Base-by-base conservation (phyloP, 2,329 filamentous ascomycete species). In the Beauveria varroae region DNA sequence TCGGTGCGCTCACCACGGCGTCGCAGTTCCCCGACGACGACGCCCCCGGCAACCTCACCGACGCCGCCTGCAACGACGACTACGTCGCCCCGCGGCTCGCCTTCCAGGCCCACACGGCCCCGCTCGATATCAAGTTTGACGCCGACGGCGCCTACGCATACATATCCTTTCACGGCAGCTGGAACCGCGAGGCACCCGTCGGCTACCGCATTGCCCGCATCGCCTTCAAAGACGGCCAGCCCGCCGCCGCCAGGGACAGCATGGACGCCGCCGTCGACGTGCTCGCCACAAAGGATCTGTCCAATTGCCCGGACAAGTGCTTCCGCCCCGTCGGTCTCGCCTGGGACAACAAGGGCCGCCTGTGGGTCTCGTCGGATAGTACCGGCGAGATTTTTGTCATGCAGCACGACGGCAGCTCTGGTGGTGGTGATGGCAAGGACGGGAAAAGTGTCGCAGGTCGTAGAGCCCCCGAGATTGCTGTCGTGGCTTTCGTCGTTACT, bases 151-250 rank as follows among this genome's bases (percentile, higher is more conserved):
- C 79, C 14, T 79, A 77, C 2, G 87, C 86, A 1, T 91, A 83
- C 73, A 75, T 92, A 20, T 78, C 84, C 0, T 90, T 91, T 73
- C 88, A 90, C 71, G 88, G 89, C 16, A 87, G 83, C 71, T 91
- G 88, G 75, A 73, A 79, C 67, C 73, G 75, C 30, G 68, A 74
- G 7, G 66, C 71, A 14, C 76, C 78, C 1, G 72, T 75, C 1
- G 81, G 80, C 41, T 84, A 84, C 70, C 74, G 72, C 61, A 69
- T 84, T 52, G 71, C 74, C 8, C 65, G 67, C 16, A 63, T 82
- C 40, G 55, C 67, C 8, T 84, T 83, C 41, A 51, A 62, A 18
- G 63, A 71, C 49, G 81, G 81, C 37, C 69, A 74, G 57, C 82
- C 82, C 9, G 64, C 69, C 2, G 71, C 72, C 8, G 61, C 69